Evolutionary conservation across 208 protist genomes (phyloP).

Genomic region (Leishmania guyanensis): DNA sequence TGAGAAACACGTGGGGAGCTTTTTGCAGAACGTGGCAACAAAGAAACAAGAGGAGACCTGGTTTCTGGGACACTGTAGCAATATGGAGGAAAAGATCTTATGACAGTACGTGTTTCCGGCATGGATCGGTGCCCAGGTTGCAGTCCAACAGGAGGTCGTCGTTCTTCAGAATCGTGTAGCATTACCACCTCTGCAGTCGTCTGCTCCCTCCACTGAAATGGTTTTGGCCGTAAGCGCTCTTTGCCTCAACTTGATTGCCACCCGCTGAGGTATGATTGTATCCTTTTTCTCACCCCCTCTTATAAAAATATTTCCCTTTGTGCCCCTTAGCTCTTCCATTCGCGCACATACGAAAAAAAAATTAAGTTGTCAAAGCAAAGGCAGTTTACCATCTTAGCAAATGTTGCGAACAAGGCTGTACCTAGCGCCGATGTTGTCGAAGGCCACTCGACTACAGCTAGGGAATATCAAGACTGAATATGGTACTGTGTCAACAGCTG

Average conservation of each 20-base stretch:
- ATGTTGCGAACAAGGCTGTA: conserved; percentile 25
- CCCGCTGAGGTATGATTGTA: background rate
- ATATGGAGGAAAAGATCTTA: background rate
- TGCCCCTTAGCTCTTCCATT: no score
- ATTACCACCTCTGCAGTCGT: background rate
- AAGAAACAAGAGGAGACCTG: background rate
- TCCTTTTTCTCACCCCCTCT: background rate
- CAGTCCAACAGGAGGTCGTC: background rate
- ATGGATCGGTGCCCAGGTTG: background rate
- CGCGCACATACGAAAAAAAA: background rate
- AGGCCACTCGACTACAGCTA: conserved; percentile 86
- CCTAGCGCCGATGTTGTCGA: conserved; percentile 78
- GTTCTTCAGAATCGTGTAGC: background rate
- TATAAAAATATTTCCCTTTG: conserved; percentile 9
- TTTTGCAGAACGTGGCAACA: no score
- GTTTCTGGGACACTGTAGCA: background rate
- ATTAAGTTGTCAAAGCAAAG: background rate
- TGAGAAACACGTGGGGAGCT: background rate
- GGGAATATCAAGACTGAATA: conserved; percentile 91
- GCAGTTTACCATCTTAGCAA: conserved; percentile 5
- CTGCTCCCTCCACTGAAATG: background rate
- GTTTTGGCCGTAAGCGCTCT: background rate
- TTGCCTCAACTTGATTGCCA: background rate
- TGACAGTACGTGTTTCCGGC: background rate
- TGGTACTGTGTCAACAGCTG: conserved; percentile 77